Percentiles rank a stretch among this genome's conserved stretches.
Evolutionary conservation across 768 basidiomycete genomes (phyloP).

Genomic region (Trametes punicea): DNA sequence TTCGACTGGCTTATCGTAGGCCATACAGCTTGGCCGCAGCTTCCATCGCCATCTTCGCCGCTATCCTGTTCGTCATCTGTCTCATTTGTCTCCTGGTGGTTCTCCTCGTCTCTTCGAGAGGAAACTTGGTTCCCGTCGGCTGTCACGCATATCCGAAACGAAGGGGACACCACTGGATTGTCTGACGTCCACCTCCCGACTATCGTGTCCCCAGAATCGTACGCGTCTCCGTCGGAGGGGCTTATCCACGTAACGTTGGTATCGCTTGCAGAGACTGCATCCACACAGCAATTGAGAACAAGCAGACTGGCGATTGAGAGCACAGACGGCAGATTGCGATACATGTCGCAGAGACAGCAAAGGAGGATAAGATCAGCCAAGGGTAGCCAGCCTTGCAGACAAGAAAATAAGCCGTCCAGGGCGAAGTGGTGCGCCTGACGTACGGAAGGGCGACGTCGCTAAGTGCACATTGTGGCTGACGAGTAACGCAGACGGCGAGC

Average conservation of each 20-base stretch:
- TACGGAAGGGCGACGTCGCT: background rate
- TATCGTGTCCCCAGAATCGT: conserved; percentile 31
- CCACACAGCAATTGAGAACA: background rate
- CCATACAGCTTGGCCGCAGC: conserved; percentile 28
- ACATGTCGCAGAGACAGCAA: conserved; percentile 1
- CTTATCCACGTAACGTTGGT: conserved; percentile 28
- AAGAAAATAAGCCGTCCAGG: background rate
- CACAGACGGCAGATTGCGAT: background rate
- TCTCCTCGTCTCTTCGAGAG: background rate
- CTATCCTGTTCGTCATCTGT: background rate
- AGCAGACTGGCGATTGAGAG: conserved; percentile 3
- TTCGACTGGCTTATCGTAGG: conserved; percentile 26
- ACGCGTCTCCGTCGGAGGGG: conserved; percentile 28
- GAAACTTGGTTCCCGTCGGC: background rate
- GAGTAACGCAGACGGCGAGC: background rate
- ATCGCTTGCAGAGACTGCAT: conserved; percentile 1
- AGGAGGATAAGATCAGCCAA: background rate
- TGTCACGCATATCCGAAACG: conserved; percentile 33
- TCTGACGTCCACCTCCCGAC: conserved; percentile 31
- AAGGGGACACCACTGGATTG: conserved; percentile 30
- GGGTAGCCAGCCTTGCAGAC: conserved; percentile 1
- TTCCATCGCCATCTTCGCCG: background rate
- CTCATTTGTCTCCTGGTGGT: background rate
- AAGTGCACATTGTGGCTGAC: background rate
- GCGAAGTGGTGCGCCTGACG: background rate